Conservation (phyloP, 1,284 basidiomycete species). For the Dichomitus squalens region DNA sequence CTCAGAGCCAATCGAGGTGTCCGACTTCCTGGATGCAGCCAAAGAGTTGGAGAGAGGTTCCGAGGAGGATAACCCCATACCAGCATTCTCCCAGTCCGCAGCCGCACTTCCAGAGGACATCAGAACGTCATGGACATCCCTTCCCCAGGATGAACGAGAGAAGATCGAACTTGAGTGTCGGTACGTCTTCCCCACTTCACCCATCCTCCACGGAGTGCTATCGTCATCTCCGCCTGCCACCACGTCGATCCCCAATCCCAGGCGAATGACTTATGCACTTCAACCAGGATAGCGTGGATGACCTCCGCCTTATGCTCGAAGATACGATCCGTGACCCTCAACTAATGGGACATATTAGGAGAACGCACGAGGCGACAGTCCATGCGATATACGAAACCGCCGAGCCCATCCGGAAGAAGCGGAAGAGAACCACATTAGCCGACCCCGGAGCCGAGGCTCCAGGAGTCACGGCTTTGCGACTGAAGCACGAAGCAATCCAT, state of each 20-base stretch:
- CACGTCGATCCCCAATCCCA: not conserved
- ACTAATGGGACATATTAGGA: conserved; percentile 58
- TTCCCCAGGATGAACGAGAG: conserved; percentile 21
- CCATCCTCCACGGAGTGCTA: not conserved
- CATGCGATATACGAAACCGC: conserved; percentile 48
- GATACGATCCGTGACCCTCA: conserved; percentile 55
- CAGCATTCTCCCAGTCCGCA: conserved; percentile 16
- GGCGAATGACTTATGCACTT: not conserved
- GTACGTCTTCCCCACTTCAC: conserved; percentile 23
- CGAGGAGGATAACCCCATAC: conserved; percentile 3
- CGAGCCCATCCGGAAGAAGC: conserved; percentile 46
- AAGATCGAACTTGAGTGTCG: conserved; percentile 34
- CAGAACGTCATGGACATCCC: conserved; percentile 16
- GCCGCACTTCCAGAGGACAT: conserved; percentile 10
- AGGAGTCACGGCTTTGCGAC: conserved; percentile 49
- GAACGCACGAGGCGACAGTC: conserved; percentile 53
- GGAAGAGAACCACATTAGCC: conserved; percentile 39
- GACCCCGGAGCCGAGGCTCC: conserved; percentile 36
- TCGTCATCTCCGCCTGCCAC: not conserved
- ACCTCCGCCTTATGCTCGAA: conserved; percentile 49
- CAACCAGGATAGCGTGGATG: conserved; percentile 49
- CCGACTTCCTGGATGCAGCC: conserved; percentile 29
- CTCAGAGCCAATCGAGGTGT: conserved; percentile 32
- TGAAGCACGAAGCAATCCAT: conserved; percentile 48
- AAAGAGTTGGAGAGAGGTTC: conserved; percentile 18